A percentile compares a stretch with the other conserved stretches of the same genome.
phyloP scores from a whole-genome alignment of 1,139 yeast species.

The Sugiyamaella sp. region DNA sequence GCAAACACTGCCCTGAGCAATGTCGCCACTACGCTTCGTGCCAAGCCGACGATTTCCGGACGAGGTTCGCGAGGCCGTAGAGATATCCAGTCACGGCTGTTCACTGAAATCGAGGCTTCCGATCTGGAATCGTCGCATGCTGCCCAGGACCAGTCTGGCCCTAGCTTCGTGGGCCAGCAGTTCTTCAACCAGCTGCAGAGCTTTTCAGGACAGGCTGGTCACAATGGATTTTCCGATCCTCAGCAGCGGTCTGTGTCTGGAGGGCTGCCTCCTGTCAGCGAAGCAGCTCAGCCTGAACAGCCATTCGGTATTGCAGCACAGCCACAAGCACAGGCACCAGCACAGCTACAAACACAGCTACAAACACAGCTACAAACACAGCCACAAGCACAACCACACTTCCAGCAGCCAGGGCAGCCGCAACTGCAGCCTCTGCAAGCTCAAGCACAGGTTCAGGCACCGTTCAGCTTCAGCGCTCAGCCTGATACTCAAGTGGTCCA shows the following conservation, averaged over 20 bases:
- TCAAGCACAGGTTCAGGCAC: constrained; percentile 5
- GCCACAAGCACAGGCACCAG: no score
- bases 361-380: no score
- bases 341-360: no score
- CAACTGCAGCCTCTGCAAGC: no score
- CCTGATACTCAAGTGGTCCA: background rate
- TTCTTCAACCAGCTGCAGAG: constrained; percentile 32
- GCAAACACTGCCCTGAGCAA: constrained; percentile 39
- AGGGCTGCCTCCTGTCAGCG: no score
- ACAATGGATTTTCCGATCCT: constrained; percentile 10
- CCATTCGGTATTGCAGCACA: no score
- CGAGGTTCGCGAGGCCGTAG: constrained; percentile 45
- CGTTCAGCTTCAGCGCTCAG: background rate
- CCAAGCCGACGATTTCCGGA: constrained; percentile 39
- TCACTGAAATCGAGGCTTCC: constrained; percentile 51
- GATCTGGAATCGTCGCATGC: constrained; percentile 29
- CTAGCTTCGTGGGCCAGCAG: constrained; percentile 24
- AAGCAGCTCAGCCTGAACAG: no score
- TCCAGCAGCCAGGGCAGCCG: no score
- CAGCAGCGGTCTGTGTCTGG: background rate
- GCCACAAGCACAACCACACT: no score
- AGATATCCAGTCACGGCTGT: constrained; percentile 57
- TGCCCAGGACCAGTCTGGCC: constrained; percentile 18
- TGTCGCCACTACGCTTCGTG: constrained; percentile 39
- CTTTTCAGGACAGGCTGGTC: constrained; percentile 24